These are phyloP conservation scores for Arthrobotrys entomopaga DNA, from an alignment of 2,329 filamentous ascomycete genomes.

Conservation along the genomic window DNA sequence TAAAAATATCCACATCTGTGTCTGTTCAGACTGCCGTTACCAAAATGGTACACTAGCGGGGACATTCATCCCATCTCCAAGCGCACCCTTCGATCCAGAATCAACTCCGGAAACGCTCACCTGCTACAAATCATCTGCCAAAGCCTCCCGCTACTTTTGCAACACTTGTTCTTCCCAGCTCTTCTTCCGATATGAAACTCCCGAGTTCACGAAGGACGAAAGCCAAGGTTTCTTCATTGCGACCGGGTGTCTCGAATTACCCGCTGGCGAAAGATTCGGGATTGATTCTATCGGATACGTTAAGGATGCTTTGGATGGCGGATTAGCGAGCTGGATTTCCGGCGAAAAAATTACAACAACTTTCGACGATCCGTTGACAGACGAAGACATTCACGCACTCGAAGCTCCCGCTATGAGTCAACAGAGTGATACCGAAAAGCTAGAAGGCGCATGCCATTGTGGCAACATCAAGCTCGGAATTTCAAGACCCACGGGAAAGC, in stretches of 20 bases:
- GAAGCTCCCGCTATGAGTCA: background rate
- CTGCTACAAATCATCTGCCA: background rate
- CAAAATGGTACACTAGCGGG: conserved; percentile 32
- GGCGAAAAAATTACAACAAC: background rate
- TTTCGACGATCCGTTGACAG: background rate
- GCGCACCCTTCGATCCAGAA: conserved; percentile 25
- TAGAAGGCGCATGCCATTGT: conserved; percentile 39
- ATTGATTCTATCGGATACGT: conserved; percentile 9
- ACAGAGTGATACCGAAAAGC: background rate
- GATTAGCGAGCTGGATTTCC: conserved; percentile 27
- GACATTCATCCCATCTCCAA: conserved; percentile 20
- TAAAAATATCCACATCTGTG: conserved; percentile 21
- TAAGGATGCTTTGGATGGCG: conserved; percentile 20
- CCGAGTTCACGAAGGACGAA: background rate
- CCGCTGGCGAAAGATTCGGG: conserved; percentile 1
- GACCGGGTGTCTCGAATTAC: conserved; percentile 21
- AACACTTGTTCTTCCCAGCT: conserved; percentile 33
- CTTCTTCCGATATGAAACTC: conserved; percentile 3
- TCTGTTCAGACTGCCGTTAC: conserved; percentile 23
- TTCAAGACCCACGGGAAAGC: conserved; percentile 3
- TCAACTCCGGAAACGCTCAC: conserved; percentile 1
- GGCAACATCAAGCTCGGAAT: conserved; percentile 22
- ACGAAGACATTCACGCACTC: conserved; percentile 1
- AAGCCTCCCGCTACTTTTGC: conserved; percentile 30
- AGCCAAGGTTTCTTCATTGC: conserved; percentile 11